phyloP scores from a whole-genome alignment of 441 rosid genomes.

The Euphorbia schlechtendalii region DNA sequence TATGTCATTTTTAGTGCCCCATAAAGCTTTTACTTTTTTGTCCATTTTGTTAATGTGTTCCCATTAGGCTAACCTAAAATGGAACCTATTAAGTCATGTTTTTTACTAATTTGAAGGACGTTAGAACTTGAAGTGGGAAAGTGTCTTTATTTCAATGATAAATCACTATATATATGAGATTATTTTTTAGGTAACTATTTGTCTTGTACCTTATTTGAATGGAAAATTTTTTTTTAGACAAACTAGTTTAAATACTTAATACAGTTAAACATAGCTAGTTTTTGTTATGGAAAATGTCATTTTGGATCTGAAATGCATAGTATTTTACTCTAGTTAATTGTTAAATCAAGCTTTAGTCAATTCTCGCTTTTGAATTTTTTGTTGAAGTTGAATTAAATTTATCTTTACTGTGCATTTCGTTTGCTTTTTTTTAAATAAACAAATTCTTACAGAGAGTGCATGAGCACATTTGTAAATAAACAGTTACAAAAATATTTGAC shows the following conservation, averaged over 20 bases:
- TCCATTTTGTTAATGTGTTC: conserved; percentile 13
- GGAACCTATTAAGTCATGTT: conserved; percentile 5
- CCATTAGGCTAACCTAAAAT: conserved; percentile 21
- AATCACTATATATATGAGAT: conserved; percentile 4
- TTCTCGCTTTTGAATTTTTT: not conserved
- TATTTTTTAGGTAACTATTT: not conserved
- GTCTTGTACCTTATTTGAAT: not conserved
- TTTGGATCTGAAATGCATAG: not conserved
- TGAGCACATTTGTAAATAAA: too few relatives aligned
- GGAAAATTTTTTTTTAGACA: not conserved
- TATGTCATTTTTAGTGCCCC: conserved; percentile 28
- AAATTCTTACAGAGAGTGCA: too few relatives aligned
- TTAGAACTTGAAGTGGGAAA: not conserved
- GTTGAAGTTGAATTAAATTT: not conserved
- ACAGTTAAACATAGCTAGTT: not conserved
- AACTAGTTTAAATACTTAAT: not conserved
- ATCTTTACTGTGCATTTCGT: too few relatives aligned
- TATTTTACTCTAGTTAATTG: not conserved
- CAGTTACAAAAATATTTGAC: not conserved
- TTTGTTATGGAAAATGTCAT: not conserved
- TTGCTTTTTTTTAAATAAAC: too few relatives aligned
- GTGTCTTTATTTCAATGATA: not conserved
- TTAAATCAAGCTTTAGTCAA: not conserved
- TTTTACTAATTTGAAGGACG: conserved; percentile 6
- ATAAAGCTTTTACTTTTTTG: conserved; percentile 5